A percentile compares a stretch with the other conserved stretches of the same genome.
These are phyloP conservation scores for Cutaneotrichosporon daszewskae DNA, from an alignment of 1,284 basidiomycete species.

Conservation along the genomic window DNA sequence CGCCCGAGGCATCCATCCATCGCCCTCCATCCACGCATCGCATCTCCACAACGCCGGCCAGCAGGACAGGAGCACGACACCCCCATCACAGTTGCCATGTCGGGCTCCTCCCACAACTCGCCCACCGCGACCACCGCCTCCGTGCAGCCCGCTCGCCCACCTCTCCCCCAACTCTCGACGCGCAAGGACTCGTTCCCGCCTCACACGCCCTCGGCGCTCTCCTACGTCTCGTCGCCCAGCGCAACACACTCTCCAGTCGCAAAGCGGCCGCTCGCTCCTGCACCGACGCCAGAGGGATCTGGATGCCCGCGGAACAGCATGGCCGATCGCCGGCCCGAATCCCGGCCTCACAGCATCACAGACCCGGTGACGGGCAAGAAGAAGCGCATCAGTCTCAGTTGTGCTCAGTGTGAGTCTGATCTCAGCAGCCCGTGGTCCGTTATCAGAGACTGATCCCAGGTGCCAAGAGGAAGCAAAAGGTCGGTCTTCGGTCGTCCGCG, in stretches of 20 bases:
- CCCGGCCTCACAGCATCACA: conserved; percentile 14
- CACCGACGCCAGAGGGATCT: conserved; percentile 6
- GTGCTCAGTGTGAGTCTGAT: conserved; percentile 44
- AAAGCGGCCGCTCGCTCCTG: conserved; percentile 9
- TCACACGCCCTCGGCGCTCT: conserved; percentile 23
- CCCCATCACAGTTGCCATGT: too few species aligned
- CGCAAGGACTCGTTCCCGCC: neutral
- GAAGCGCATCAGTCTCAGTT: conserved; percentile 46
- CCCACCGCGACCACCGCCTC: neutral
- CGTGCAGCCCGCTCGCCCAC: neutral
- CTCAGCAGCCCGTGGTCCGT: neutral
- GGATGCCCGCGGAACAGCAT: neutral
- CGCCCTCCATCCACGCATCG: conserved; percentile 2
- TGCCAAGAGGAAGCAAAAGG: conserved; percentile 46
- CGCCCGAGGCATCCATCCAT: conserved; percentile 5
- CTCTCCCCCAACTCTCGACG: neutral
- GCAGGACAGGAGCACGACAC: too few species aligned
- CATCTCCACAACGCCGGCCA: neutral
- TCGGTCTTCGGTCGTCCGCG: conserved; percentile 8
- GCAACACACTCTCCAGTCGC: conserved; percentile 6
- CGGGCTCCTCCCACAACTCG: too few species aligned
- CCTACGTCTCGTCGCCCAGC: conserved; percentile 22
- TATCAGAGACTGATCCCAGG: conserved; percentile 23
- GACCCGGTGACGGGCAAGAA: conserved; percentile 36
- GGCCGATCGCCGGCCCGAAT: conserved; percentile 5